Percentiles rank a stretch among this genome's conserved stretches.
Evolutionary conservation across 2,329 filamentous ascomycete species (phyloP).

Genomic region (Verticillium nonalfalfae): DNA sequence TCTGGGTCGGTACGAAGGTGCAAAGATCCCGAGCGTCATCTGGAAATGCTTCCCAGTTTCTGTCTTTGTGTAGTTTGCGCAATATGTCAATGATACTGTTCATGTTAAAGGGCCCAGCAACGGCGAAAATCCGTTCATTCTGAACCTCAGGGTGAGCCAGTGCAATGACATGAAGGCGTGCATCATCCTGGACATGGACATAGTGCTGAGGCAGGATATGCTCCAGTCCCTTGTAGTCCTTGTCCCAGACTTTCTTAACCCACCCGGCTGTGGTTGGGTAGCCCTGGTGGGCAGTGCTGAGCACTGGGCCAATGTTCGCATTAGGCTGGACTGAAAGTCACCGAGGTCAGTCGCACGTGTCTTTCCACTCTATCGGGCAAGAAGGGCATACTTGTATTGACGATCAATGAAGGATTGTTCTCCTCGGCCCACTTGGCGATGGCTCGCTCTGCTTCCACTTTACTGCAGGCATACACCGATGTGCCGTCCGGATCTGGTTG

Average conservation of each 20-base stretch:
- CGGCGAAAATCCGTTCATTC: conserved; percentile 47
- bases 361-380: too few relatives aligned
- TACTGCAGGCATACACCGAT: conserved; percentile 30
- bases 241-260: too few relatives aligned
- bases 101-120: conserved; percentile 38
- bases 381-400: too few relatives aligned
- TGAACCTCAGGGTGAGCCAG: conserved; percentile 35
- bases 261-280: too few relatives aligned
- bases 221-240: too few relatives aligned
- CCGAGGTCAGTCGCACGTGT: too few relatives aligned
- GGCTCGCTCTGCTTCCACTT: conserved; percentile 26
- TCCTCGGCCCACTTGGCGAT: conserved; percentile 29
- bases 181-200: conserved; percentile 40
- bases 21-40: too few relatives aligned
- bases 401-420: conserved; percentile 22
- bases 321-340: too few relatives aligned
- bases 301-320: too few relatives aligned
- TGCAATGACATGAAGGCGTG: conserved; percentile 45
- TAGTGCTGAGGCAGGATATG: too few relatives aligned
- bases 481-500: conserved; percentile 18
- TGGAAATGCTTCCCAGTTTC: background rate
- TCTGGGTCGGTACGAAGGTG: too few relatives aligned
- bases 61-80: conserved; percentile 11
- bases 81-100: conserved; percentile 29
- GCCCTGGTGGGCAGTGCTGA: too few relatives aligned